Percentiles rank a stretch among this genome's conserved stretches.
Conservation (phyloP, 106 monocot species). For the Ottelia alismoides region DNA sequence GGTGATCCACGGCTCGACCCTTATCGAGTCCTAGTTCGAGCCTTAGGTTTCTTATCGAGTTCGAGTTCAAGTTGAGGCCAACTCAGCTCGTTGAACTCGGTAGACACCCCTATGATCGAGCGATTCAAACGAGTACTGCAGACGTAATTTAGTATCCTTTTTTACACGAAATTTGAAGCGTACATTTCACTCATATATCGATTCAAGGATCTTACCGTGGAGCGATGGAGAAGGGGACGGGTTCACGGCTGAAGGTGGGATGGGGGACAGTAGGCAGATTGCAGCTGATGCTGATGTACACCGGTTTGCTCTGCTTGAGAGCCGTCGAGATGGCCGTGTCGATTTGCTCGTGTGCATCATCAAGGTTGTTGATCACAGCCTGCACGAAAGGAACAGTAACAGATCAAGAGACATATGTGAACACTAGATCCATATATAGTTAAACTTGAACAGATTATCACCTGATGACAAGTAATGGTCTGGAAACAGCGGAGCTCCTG, state of each 20-base stretch:
- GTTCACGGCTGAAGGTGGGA: neutral
- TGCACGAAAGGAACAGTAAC: neutral
- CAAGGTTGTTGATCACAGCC: conserved; percentile 9
- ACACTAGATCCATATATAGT: neutral
- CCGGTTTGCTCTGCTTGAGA: conserved; percentile 7
- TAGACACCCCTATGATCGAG: no score
- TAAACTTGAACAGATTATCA: neutral
- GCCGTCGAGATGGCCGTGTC: conserved; percentile 9
- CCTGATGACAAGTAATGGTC: conserved; percentile 19
- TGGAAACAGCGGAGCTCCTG: conserved; percentile 45
- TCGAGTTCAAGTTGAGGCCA: no score
- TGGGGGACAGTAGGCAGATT: no score
- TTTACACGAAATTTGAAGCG: no score
- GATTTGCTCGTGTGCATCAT: conserved; percentile 9
- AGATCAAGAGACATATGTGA: neutral
- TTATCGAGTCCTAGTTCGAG: no score
- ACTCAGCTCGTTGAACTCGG: no score
- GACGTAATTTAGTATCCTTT: no score
- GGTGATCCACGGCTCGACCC: no score
- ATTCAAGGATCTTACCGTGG: neutral
- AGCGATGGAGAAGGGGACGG: conserved; percentile 3
- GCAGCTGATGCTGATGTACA: no score
- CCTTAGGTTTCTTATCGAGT: no score
- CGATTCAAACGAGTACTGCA: no score
- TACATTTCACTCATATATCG: no score